Evolutionary conservation across 2,329 filamentous ascomycete genomes (phyloP), one percentile per base, ranked within the genome.

Genomic region (Monosporascus ibericus): DNA sequence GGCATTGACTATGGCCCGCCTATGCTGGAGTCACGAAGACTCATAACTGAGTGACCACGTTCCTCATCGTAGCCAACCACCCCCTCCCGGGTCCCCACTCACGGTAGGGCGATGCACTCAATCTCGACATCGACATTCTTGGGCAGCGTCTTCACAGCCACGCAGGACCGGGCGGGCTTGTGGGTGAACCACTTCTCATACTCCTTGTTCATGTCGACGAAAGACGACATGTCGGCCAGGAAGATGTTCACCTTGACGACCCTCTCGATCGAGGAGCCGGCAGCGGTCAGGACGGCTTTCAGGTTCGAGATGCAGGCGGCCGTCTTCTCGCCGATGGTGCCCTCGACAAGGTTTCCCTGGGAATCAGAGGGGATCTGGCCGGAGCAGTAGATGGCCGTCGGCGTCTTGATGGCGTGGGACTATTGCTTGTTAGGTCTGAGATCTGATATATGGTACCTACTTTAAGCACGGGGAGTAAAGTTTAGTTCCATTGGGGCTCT

Each of bases 181-280:
- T 90, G 86, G 55, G 79, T 73, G 71, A 92, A 92, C 79, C 85
- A 90, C 73, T 90, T 86, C 70, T 85, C 86, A 70, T 94, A 95
- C 66, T 89, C 87, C 60, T 79, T 79, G 73, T 96, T 95, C 88
- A 95, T 90, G 68, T 84, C 84, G 48, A 81, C 85, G 68, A 97
- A 97, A 73, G 94, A 80, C 58, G 79, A 82, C 92, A 97, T 97
- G 72, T 95, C 88, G 48, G 87, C 86, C 56, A 97, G 75, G 80
- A 96, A 97, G 67, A 96, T 87, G 68, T 85, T 90, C 63, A 91
- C 88, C 81, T 96, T 96, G 74, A 96, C 88, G 47, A 96, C 86
- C 71, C 85, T 88, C 58, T 82, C 73, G 54, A 97, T 80, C 49
- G 80, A 82, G 22, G 88, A 92, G 50, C 89, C 90, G 24, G 91